Evolutionary conservation across 805 yeast genomes (phyloP).

Genomic region (Lachancea quebecensis): DNA sequence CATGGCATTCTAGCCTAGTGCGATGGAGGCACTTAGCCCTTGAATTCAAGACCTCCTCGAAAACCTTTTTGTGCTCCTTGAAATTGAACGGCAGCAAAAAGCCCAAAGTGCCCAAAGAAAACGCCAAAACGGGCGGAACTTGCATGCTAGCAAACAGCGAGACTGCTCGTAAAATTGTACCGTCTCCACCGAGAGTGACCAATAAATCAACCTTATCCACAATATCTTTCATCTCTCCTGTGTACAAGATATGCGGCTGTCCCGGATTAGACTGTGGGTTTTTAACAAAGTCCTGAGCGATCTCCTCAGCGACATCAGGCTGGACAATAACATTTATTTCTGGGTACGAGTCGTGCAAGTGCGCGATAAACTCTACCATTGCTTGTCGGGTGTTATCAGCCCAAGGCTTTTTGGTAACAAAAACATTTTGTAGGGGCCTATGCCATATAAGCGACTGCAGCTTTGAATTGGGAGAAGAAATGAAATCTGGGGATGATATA

Average conservation of each 20-base stretch:
- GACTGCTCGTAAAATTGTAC: slow-evolving; percentile 81
- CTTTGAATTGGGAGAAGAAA: slow-evolving; percentile 50
- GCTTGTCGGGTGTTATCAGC: slow-evolving; percentile 57
- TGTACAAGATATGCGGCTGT: slow-evolving; percentile 40
- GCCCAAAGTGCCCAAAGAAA: slow-evolving; percentile 87
- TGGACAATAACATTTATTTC: slow-evolving; percentile 71
- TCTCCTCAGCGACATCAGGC: slow-evolving; percentile 66
- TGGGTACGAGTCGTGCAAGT: slow-evolving; percentile 57
- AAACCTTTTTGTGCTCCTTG: slow-evolving; percentile 49
- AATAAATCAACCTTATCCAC: slow-evolving; percentile 66
- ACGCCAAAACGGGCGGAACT: slow-evolving; percentile 86
- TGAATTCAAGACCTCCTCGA: slow-evolving; percentile 57
- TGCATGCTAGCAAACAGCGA: slow-evolving; percentile 60
- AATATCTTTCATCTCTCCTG: slow-evolving; percentile 55
- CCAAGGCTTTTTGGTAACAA: slow-evolving; percentile 83
- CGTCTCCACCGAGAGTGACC: slow-evolving; percentile 94
- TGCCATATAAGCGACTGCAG: slow-evolving; percentile 64
- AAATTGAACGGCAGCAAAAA: slow-evolving; percentile 84
- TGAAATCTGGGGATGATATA: slow-evolving; percentile 43
- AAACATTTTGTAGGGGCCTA: slow-evolving; percentile 63
- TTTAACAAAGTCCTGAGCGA: slow-evolving; percentile 31
- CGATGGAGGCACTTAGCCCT: slow-evolving; percentile 70
- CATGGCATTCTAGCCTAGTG: slow-evolving; percentile 71
- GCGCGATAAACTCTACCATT: slow-evolving; percentile 56
- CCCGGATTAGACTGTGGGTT: slow-evolving; percentile 23